Percentiles rank a stretch among this genome's conserved stretches.
Evolutionary conservation across 768 basidiomycete genomes (phyloP).

Genomic region (Amanita inopinata): DNA sequence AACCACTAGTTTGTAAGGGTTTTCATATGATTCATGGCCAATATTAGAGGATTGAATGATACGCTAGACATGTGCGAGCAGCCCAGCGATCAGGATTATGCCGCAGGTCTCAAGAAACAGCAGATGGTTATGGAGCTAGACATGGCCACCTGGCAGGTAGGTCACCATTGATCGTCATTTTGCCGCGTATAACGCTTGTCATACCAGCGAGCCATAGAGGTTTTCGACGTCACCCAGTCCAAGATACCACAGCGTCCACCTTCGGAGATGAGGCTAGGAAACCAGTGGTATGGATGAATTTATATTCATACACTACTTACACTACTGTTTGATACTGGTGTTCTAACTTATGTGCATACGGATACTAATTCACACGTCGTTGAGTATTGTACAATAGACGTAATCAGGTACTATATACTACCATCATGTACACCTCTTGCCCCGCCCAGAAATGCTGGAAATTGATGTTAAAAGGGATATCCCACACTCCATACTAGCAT

Average conservation of each 20-base stretch:
- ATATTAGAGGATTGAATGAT: background rate
- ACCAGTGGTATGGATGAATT: slow-evolving; percentile 64
- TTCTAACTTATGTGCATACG: too few relatives aligned
- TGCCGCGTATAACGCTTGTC: background rate
- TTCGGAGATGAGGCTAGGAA: slow-evolving; percentile 44
- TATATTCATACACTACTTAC: too few relatives aligned
- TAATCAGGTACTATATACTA: too few relatives aligned
- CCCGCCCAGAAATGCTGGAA: too few relatives aligned
- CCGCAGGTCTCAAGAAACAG: slow-evolving; percentile 53
- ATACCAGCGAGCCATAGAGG: slow-evolving; percentile 72
- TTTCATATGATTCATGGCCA: background rate
- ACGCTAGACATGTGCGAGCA: slow-evolving; percentile 54
- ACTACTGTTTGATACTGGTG: background rate
- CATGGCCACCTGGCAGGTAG: slow-evolving; percentile 80
- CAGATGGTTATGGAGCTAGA: slow-evolving; percentile 93
- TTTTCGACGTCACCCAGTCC: slow-evolving; percentile 71
- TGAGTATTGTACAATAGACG: too few relatives aligned
- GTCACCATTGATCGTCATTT: slow-evolving; percentile 13
- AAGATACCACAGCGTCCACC: slow-evolving; percentile 67
- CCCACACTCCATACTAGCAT: too few relatives aligned
- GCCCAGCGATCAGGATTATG: slow-evolving; percentile 55
- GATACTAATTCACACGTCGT: too few relatives aligned
- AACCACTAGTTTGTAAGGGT: slow-evolving; percentile 65
- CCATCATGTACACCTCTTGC: too few relatives aligned
- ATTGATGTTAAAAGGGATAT: too few relatives aligned